Evolutionary conservation across 306 rosid genomes (phyloP), one percentile per base, ranked within the genome.

Genomic region (Vigna angularis): DNA sequence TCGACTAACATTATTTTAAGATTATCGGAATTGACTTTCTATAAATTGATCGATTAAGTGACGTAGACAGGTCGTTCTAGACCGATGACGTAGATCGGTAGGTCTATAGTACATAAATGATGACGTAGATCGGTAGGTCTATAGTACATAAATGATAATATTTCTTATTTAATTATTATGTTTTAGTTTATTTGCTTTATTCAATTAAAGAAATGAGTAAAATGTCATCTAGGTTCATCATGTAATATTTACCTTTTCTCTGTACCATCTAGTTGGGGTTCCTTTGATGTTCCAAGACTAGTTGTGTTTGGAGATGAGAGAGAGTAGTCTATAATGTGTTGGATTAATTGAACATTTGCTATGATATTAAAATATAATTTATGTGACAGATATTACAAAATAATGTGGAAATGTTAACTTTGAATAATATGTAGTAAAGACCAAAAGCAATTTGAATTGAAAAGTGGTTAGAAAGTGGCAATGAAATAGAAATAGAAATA

Each of bases 401-500:
- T 44, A 26, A 28, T 59, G 40, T 30, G 1, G 9, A 17, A n/a
- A n/a, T 28, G n/a, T 18, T 40, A 38, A 38, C 10, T 40, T 65
- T 38, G 2, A 42, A 12, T 40, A 68, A 68, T 24, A 12, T 36
- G 42, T 14, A 68, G 13, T 26, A 38, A 51, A 40, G 2, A 24
- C 55, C 20, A 11, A 57, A 49, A 22, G 7, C 24, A 59, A 70
- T 70, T 49, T 48, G 70, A 81, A 75, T 74, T 75, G 4, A 16
- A 77, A 79, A 40, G 15, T 69, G 30, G 26, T 3, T 0, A 6
- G 76, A 72, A 74, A 22, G 34, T 30, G 47, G 17, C 0, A 53
- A 53, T 36, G 66, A 55, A 70, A 70, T 28, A 70, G 45, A 40
- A 74, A 70, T 28, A 70, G 45, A 40, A 74, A 45, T 42, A 79